Evolutionary conservation across 2,329 filamentous ascomycete species (phyloP).

Genomic region (Cylindrodendrum hubeiense): DNA sequence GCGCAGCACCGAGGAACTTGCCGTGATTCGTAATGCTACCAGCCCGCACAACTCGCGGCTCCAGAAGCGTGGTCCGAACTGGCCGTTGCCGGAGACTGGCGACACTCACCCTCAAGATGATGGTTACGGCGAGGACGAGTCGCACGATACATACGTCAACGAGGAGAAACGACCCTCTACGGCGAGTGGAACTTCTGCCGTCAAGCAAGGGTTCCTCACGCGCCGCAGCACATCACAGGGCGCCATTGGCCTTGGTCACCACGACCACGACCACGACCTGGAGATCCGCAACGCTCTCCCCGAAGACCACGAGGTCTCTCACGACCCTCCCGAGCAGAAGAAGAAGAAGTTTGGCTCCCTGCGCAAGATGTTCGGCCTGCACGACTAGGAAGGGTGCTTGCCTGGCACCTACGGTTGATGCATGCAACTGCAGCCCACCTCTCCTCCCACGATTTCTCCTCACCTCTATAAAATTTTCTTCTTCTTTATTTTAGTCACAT

Average conservation of each 20-base stretch:
- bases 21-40: slow-evolving; percentile 55
- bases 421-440: background rate
- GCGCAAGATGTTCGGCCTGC: slow-evolving; percentile 72
- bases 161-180: slow-evolving; percentile 50
- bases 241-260: slow-evolving; percentile 34
- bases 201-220: slow-evolving; percentile 49
- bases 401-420: background rate
- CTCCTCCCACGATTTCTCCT: background rate
- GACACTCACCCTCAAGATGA: slow-evolving; percentile 48
- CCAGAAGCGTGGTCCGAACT: slow-evolving; percentile 47
- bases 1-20: slow-evolving; percentile 66
- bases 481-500: background rate
- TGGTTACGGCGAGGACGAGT: slow-evolving; percentile 39
- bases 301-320: slow-evolving; percentile 25
- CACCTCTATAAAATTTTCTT: background rate
- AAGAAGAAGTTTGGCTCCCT: slow-evolving; percentile 78
- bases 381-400: slow-evolving; percentile 53
- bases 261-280: slow-evolving; percentile 2
- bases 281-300: slow-evolving; percentile 13
- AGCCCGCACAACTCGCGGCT: slow-evolving; percentile 36
- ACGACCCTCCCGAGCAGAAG: slow-evolving; percentile 46
- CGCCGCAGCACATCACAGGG: slow-evolving; percentile 54
- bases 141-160: slow-evolving; percentile 42
- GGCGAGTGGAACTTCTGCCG: slow-evolving; percentile 50
- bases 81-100: slow-evolving; percentile 51